Evolutionary conservation across 1,284 basidiomycete species (phyloP).

Genomic region (Anthracocystis panici-leucophaei): DNA sequence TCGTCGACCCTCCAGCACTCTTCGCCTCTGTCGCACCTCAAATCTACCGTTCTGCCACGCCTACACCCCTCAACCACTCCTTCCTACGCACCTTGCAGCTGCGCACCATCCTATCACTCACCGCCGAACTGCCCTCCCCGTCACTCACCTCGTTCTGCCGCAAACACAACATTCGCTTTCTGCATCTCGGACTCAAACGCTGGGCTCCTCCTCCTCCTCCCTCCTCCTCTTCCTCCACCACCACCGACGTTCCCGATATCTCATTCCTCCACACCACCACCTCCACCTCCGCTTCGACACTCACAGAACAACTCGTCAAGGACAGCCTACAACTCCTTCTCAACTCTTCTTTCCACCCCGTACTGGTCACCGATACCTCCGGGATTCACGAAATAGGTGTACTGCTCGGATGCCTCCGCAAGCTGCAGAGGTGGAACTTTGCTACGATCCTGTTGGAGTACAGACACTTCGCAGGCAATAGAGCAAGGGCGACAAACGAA

Average conservation of each 20-base stretch:
- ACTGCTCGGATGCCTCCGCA: slow-evolving; percentile 63
- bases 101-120: slow-evolving; percentile 59
- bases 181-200: slow-evolving; percentile 55
- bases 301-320: slow-evolving; percentile 59
- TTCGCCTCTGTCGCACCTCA: slow-evolving; percentile 62
- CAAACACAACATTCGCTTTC: slow-evolving; percentile 44
- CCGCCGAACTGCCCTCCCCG: slow-evolving; percentile 59
- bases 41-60: slow-evolving; percentile 60
- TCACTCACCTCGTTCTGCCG: slow-evolving; percentile 48
- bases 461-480: slow-evolving; percentile 61
- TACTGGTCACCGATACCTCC: slow-evolving; percentile 62
- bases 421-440: slow-evolving; percentile 66
- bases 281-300: slow-evolving; percentile 34
- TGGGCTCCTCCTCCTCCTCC: slow-evolving; percentile 26
- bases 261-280: slow-evolving; percentile 23
- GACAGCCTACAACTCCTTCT: slow-evolving; percentile 62
- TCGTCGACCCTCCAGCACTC: slow-evolving; percentile 54
- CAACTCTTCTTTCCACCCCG: slow-evolving; percentile 48
- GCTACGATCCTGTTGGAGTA: slow-evolving; percentile 66
- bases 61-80: slow-evolving; percentile 35
- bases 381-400: slow-evolving; percentile 67
- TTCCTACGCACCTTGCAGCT: slow-evolving; percentile 56
- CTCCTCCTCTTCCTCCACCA: slow-evolving; percentile 13
- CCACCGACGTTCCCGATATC: slow-evolving; percentile 8
- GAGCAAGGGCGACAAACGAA: slow-evolving; percentile 62